Evolutionary conservation across 1,139 yeast species (phyloP).

Genomic region (Wickerhamomyces sp.): DNA sequence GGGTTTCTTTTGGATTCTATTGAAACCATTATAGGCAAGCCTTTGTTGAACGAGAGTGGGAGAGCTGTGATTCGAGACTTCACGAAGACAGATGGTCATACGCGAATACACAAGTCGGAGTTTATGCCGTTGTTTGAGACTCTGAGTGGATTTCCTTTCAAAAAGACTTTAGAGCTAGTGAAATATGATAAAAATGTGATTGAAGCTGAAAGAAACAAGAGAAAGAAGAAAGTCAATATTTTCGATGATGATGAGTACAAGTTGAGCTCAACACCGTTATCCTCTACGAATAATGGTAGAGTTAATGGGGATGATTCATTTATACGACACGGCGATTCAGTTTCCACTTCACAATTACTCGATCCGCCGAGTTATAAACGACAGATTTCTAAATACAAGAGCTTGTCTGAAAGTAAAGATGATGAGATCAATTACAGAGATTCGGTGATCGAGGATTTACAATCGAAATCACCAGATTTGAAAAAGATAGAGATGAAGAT

Average conservation of each 20-base stretch:
- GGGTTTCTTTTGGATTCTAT: conserved; percentile 18
- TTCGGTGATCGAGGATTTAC: conserved; percentile 16
- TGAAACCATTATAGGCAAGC: conserved; percentile 19
- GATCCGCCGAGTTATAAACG: conserved; percentile 17
- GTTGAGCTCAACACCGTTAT: conserved; percentile 10
- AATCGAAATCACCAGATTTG: conserved; percentile 8
- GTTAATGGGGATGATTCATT: too few relatives aligned
- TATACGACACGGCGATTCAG: not conserved
- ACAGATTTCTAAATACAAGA: conserved; percentile 16
- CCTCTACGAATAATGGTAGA: conserved; percentile 1
- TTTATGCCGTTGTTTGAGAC: conserved; percentile 26
- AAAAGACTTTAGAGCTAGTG: conserved; percentile 15
- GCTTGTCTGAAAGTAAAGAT: conserved; percentile 17
- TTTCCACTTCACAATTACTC: conserved; percentile 2
- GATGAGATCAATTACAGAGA: conserved; percentile 22
- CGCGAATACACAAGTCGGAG: conserved; percentile 26
- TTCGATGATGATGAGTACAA: not conserved
- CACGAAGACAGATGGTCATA: conserved; percentile 23
- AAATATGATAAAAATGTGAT: conserved; percentile 2
- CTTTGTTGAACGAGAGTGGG: conserved; percentile 22
- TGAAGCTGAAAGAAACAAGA: conserved; percentile 1
- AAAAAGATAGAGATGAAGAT: conserved; percentile 8
- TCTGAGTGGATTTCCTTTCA: conserved; percentile 22
- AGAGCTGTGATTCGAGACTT: conserved; percentile 23
- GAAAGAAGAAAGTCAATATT: not conserved